Evolutionary conservation across 768 basidiomycete species (phyloP).

Genomic region (Phlegmacium glaucopus): DNA sequence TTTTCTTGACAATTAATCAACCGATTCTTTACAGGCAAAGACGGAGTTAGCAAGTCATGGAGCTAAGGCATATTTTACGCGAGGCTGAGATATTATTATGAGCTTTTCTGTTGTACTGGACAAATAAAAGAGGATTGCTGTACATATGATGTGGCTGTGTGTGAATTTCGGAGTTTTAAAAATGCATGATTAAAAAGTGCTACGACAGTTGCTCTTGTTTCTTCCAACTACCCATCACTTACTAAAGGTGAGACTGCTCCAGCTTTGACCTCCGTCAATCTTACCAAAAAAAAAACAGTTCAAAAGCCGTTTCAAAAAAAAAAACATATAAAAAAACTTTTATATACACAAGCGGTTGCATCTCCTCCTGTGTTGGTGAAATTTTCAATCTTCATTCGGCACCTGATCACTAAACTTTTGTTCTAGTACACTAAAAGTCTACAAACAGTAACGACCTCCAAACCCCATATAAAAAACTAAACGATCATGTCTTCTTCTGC

Average conservation of each 20-base stretch:
- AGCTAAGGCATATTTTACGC: slow-evolving; percentile 84
- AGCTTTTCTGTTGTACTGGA: slow-evolving; percentile 6
- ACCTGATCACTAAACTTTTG: slow-evolving; percentile 11
- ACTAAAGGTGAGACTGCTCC: slow-evolving; percentile 47
- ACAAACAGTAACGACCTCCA: slow-evolving; percentile 91
- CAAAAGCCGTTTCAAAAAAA: slow-evolving; percentile 52
- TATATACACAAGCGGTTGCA: slow-evolving; percentile 70
- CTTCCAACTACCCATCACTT: slow-evolving; percentile 61
- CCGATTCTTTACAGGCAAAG: slow-evolving; percentile 57
- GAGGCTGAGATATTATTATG: slow-evolving; percentile 47
- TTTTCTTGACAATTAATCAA: not conserved
- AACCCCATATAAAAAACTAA: slow-evolving; percentile 44
- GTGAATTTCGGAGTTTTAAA: slow-evolving; percentile 44
- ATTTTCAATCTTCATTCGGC: slow-evolving; percentile 9
- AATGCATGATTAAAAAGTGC: slow-evolving; percentile 30
- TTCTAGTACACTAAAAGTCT: slow-evolving; percentile 66
- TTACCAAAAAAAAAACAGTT: slow-evolving; percentile 29
- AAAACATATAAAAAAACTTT: slow-evolving; percentile 68
- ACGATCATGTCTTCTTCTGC: slow-evolving; percentile 56
- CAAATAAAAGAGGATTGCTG: slow-evolving; percentile 16
- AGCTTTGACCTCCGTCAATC: slow-evolving; percentile 7
- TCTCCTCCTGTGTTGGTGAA: slow-evolving; percentile 59
- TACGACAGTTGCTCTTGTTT: slow-evolving; percentile 28
- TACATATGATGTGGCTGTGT: slow-evolving; percentile 19
- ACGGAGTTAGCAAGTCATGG: slow-evolving; percentile 79